Evolutionary conservation across 106 monocot genomes (phyloP).

Genomic region (Dendrobium nobile): DNA sequence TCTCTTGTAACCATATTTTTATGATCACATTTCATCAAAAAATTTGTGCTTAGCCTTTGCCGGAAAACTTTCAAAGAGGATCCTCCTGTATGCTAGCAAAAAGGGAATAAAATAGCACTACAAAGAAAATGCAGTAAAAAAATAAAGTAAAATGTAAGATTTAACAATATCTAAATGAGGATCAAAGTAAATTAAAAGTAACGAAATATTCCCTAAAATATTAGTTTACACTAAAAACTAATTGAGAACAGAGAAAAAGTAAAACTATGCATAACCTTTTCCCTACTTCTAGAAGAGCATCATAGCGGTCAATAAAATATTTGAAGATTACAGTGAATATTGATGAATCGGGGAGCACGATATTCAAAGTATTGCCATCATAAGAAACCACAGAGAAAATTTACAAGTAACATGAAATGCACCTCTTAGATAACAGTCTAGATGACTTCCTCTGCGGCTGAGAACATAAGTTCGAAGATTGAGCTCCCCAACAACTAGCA

Average conservation of each 20-base stretch:
- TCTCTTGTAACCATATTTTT: not conserved
- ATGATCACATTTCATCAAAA: not conserved
- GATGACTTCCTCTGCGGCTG: not conserved
- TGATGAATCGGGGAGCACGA: not conserved
- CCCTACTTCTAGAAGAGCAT: not conserved
- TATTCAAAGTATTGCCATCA: not conserved
- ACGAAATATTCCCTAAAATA: not conserved
- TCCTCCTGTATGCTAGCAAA: not conserved
- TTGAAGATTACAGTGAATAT: not conserved
- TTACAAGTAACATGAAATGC: not conserved
- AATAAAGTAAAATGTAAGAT: not conserved
- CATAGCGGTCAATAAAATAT: not conserved
- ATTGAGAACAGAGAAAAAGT: not conserved
- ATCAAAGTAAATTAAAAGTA: not conserved
- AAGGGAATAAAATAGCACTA: conserved; percentile 1
- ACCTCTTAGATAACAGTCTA: conserved; percentile 5
- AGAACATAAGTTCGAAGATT: not conserved
- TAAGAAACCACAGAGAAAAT: not conserved
- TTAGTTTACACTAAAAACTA: not conserved
- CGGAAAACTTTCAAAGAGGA: not conserved
- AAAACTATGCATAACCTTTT: not conserved
- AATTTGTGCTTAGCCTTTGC: not conserved
- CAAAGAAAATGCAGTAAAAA: not conserved
- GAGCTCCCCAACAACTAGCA: conserved; percentile 1
- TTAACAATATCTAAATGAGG: not conserved